Evolutionary conservation across 169 alveolate species (phyloP).

Genomic region (Cryptosporidium sp.): DNA sequence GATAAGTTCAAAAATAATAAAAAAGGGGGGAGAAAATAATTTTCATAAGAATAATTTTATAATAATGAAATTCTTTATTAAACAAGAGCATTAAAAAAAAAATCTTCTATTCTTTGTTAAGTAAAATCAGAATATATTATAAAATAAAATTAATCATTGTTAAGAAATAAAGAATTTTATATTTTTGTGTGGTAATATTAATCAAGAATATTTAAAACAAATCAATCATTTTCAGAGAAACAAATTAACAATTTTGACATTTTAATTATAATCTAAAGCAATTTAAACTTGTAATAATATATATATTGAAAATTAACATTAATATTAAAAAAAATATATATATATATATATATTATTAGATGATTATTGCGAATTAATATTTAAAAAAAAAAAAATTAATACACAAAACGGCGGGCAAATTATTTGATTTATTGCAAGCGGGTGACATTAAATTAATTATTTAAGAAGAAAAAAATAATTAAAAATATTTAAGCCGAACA

Average conservation of each 20-base stretch:
- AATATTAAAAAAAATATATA: neutral
- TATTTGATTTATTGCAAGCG: neutral
- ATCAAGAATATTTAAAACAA: no score
- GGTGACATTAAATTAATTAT: slow-evolving; percentile 5
- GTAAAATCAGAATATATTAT: no score
- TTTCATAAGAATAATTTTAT: no score
- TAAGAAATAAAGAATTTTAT: neutral
- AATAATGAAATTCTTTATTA: no score
- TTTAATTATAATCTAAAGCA: no score
- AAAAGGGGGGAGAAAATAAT: no score
- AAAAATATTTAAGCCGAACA: neutral
- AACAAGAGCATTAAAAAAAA: neutral
- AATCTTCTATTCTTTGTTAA: no score
- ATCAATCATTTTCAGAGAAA: no score
- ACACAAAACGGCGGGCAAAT: slow-evolving; percentile 11
- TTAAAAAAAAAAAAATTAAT: neutral
- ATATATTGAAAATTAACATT: neutral
- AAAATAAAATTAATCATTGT: no score
- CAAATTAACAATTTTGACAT: no score
- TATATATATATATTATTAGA: neutral
- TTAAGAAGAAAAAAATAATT: neutral
- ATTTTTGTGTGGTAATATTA: neutral
- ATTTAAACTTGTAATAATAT: no score
- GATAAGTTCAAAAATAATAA: neutral
- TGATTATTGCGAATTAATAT: neutral